A percentile compares a stretch with the other conserved stretches of the same genome.
Evolutionary conservation across 768 basidiomycete species (phyloP).

Genomic region (Tubosaeta sp.): DNA sequence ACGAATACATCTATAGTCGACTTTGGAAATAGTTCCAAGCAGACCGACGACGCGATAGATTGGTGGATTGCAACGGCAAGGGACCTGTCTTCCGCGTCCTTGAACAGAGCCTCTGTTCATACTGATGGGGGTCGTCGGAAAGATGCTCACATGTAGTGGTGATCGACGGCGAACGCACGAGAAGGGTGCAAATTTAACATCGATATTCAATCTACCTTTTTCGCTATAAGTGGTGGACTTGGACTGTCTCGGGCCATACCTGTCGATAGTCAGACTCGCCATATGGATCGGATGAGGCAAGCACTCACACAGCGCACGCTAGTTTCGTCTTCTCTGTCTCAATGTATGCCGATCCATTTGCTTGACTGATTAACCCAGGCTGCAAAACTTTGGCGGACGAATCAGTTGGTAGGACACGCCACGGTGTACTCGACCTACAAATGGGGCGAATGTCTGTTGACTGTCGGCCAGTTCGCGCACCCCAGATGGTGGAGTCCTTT

Average conservation of each 20-base stretch:
- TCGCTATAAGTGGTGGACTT: slow-evolving; percentile 81
- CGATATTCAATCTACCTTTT: slow-evolving; percentile 84
- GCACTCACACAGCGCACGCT: slow-evolving; percentile 88
- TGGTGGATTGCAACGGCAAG: slow-evolving; percentile 82
- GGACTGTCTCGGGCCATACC: slow-evolving; percentile 83
- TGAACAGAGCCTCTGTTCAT: slow-evolving; percentile 8
- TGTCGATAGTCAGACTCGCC: slow-evolving; percentile 23
- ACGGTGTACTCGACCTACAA: slow-evolving; percentile 48
- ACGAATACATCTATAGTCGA: slow-evolving; percentile 90
- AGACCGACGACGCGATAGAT: slow-evolving; percentile 75
- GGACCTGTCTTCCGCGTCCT: slow-evolving; percentile 95
- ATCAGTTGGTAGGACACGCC: background rate
- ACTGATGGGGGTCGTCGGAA: background rate
- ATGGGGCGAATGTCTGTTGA: slow-evolving; percentile 76
- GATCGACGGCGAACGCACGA: slow-evolving; percentile 74
- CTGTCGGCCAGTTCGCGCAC: slow-evolving; percentile 46
- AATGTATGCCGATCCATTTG: slow-evolving; percentile 95
- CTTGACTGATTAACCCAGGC: slow-evolving; percentile 86
- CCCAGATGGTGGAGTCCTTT: slow-evolving; percentile 13
- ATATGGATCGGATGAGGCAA: background rate
- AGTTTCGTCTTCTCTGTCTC: slow-evolving; percentile 91
- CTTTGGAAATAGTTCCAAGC: slow-evolving; percentile 90
- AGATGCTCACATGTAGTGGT: slow-evolving; percentile 72
- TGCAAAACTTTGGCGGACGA: slow-evolving; percentile 61
- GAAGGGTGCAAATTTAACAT: slow-evolving; percentile 96